Conservation (phyloP, 345 rosid genomes). For the Barbarea vulgaris region DNA sequence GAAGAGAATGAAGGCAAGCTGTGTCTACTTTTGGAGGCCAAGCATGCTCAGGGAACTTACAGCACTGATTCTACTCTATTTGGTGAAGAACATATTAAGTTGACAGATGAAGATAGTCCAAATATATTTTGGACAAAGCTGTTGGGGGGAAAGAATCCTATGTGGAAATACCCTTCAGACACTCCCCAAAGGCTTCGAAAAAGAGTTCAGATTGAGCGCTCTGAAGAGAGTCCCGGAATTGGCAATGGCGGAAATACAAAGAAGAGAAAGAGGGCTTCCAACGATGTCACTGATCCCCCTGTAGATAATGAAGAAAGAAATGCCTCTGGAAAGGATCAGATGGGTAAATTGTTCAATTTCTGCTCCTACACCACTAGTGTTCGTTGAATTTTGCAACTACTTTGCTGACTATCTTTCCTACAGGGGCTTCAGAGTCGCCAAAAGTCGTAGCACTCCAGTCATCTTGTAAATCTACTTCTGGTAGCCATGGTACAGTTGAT, state of each 20-base stretch:
- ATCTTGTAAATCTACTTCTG: constrained; percentile 34
- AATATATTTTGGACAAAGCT: constrained; percentile 74
- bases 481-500: constrained; percentile 10
- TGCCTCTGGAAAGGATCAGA: constrained; percentile 38
- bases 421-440: constrained; percentile 51
- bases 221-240: constrained; percentile 37
- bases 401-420: constrained; percentile 35
- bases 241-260: constrained; percentile 47
- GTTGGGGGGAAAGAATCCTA: constrained; percentile 60
- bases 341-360: constrained; percentile 47
- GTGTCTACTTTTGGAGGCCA: constrained; percentile 59
- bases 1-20: constrained; percentile 40
- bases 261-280: constrained; percentile 57
- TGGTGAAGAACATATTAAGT: constrained; percentile 61
- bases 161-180: constrained; percentile 66
- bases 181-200: constrained; percentile 69
- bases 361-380: constrained; percentile 20
- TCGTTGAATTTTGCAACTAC: constrained; percentile 16
- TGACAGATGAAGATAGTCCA: constrained; percentile 55
- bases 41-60: constrained; percentile 56
- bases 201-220: constrained; percentile 50
- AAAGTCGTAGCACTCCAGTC: constrained; percentile 34
- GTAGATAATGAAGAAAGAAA: constrained; percentile 35
- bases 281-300: constrained; percentile 37
- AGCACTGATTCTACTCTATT: constrained; percentile 48